A percentile compares a stretch with the other conserved stretches of the same genome.
These are phyloP conservation scores for Colletotrichum horii DNA, from an alignment of 2,329 filamentous ascomycete species.

Conservation along the genomic window DNA sequence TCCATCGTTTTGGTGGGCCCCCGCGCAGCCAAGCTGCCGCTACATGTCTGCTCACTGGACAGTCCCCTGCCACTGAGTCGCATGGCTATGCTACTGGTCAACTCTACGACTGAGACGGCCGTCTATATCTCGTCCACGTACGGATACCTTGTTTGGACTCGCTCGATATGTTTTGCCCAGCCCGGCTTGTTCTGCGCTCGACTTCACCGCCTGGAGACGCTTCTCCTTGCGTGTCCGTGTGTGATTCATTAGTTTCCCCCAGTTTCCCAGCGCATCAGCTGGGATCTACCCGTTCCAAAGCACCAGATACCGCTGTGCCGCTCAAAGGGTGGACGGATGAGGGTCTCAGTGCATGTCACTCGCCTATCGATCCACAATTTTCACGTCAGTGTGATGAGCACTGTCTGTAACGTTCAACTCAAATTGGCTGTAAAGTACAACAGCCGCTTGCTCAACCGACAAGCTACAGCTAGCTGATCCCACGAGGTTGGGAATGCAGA, in stretches of 20 bases:
- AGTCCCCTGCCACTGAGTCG: neutral
- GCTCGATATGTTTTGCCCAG: slow-evolving; percentile 4
- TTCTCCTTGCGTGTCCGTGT: slow-evolving; percentile 15
- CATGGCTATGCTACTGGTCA: neutral
- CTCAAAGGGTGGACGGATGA: neutral
- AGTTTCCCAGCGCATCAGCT: slow-evolving; percentile 2
- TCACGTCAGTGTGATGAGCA: slow-evolving; percentile 13
- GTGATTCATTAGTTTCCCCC: slow-evolving; percentile 9
- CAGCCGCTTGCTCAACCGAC: neutral
- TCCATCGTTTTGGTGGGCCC: slow-evolving; percentile 12
- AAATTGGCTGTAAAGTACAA: neutral
- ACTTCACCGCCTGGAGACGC: slow-evolving; percentile 14
- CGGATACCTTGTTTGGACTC: neutral
- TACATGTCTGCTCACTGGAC: neutral
- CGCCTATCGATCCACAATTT: slow-evolving; percentile 11
- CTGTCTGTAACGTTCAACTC: neutral
- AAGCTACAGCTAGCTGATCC: neutral
- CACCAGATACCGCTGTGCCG: slow-evolving; percentile 8
- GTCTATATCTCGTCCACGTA: neutral
- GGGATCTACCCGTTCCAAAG: slow-evolving; percentile 2
- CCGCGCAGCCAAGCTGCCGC: slow-evolving; percentile 17
- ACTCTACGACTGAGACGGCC: neutral
- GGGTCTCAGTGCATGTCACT: slow-evolving; percentile 9
- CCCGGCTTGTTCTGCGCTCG: neutral
- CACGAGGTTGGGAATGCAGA: neutral